Base-by-base conservation (phyloP, 225 moss, liverwort and hornwort species). In the Polytrichum commune region DNA sequence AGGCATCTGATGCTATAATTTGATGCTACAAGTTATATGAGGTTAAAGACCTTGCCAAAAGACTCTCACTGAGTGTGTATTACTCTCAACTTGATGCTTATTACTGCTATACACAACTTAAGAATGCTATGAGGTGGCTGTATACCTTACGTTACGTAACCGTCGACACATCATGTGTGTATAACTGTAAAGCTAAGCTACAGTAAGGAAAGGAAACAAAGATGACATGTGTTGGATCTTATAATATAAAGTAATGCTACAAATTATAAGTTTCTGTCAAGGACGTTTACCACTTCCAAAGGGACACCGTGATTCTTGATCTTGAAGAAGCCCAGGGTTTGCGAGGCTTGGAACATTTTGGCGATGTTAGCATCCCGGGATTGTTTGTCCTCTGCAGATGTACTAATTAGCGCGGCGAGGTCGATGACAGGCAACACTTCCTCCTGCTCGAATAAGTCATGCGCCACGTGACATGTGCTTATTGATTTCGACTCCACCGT, bases 281-380 rank as follows among this genome's bases (percentile, higher is more conserved):
- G 32, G 32, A 32, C 1, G 5, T 24, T 29, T 7, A 92, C 84
- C 56, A 74, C 69, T 33, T 84, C 67, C 25, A 75, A 63, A 1
- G 88, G 80, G 8, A 92, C 78, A 13, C 86, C 83, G 57, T 92
- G 92, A 74, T 90, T 86, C 55, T 76, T 75, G 16, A 92, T 70
- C 67, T 84, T 80, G 80, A 92, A 92, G 64, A 92, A 90, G 1
- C 90, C 90, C 88, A 87, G 82, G 18, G 60, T 65, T 64, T 73
- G 79, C 1, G 90, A 87, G 0, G 83, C 78, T 5, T 76, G 64
- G 32, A 92, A 30, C 80, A 85, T 90, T 13, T 60, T 28, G 0
- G 63, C 78, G 29, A 86, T 6, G 8, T 54, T 78, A 20, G 55
- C 23, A 10, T 26, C 68, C 3, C 72, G 16, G 0, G 72, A 63